A percentile compares a stretch with the other conserved stretches of the same genome.
These are phyloP conservation scores for Porodaedalea pini DNA, from an alignment of 1,284 basidiomycete species.

Conservation along the genomic window DNA sequence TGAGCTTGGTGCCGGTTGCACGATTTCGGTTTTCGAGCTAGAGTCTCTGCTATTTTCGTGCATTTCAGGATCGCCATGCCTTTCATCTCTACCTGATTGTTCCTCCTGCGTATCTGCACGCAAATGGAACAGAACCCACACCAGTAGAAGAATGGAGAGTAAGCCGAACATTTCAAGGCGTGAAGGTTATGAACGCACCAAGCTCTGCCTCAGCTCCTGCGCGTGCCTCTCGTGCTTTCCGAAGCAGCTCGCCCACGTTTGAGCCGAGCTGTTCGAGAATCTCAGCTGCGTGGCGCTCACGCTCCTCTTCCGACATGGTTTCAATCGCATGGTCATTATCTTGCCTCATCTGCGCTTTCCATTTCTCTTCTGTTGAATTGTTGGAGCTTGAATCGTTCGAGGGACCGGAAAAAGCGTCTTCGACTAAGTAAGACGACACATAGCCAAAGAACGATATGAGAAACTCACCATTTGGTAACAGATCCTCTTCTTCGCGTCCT, in stretches of 20 bases:
- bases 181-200: background rate
- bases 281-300: conserved; percentile 38
- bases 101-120: background rate
- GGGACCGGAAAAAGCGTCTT: background rate
- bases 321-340: conserved; percentile 26
- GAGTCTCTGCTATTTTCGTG: background rate
- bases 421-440: background rate
- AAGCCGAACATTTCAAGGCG: conserved; percentile 3
- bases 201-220: background rate
- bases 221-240: conserved; percentile 31
- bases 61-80: background rate
- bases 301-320: conserved; percentile 38
- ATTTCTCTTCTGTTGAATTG: conserved; percentile 18
- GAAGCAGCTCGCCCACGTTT: conserved; percentile 35
- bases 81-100: background rate
- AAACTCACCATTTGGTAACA: background rate
- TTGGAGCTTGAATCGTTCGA: background rate
- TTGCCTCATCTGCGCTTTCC: conserved; percentile 15
- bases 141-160: background rate
- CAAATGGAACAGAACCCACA: background rate
- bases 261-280: conserved; percentile 40
- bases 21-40: background rate
- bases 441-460: background rate
- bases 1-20: conserved; percentile 10
- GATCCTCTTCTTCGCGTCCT: background rate